Percentiles rank a stretch among this genome's conserved stretches.
Conservation (phyloP, 169 alveolate genomes). For the Babesia bovis region DNA sequence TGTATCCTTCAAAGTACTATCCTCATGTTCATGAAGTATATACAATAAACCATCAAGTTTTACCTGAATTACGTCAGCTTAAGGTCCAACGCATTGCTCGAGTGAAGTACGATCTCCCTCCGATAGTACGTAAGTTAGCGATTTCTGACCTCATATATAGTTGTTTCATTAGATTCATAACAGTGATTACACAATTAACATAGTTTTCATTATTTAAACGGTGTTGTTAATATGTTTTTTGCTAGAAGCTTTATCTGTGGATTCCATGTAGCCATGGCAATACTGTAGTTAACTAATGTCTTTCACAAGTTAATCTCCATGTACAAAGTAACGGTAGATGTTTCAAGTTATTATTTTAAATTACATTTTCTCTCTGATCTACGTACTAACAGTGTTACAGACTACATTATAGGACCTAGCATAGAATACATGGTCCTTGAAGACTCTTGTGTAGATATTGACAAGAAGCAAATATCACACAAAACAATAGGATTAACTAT, state of each 20-base stretch:
- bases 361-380: too few relatives aligned
- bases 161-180: too few relatives aligned
- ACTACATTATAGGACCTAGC: slow-evolving; percentile 39
- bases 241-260: too few relatives aligned
- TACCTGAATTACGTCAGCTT: slow-evolving; percentile 32
- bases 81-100: slow-evolving; percentile 47
- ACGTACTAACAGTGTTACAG: slow-evolving; percentile 15
- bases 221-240: too few relatives aligned
- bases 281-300: too few relatives aligned
- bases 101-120: slow-evolving; percentile 53
- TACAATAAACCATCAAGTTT: slow-evolving; percentile 35
- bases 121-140: slow-evolving; percentile 51
- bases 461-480: slow-evolving; percentile 28
- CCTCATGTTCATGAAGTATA: slow-evolving; percentile 53
- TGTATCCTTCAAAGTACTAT: slow-evolving; percentile 55
- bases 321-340: too few relatives aligned
- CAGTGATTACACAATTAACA: too few relatives aligned
- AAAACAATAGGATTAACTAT: slow-evolving; percentile 28
- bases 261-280: too few relatives aligned
- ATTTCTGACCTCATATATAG: too few relatives aligned
- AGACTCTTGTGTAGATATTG: slow-evolving; percentile 51
- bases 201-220: too few relatives aligned
- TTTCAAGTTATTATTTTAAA: too few relatives aligned
- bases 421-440: slow-evolving; percentile 52
- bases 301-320: too few relatives aligned